Evolutionary conservation across 345 rosid species (phyloP).

Genomic region (Dipteronia dyeriana): DNA sequence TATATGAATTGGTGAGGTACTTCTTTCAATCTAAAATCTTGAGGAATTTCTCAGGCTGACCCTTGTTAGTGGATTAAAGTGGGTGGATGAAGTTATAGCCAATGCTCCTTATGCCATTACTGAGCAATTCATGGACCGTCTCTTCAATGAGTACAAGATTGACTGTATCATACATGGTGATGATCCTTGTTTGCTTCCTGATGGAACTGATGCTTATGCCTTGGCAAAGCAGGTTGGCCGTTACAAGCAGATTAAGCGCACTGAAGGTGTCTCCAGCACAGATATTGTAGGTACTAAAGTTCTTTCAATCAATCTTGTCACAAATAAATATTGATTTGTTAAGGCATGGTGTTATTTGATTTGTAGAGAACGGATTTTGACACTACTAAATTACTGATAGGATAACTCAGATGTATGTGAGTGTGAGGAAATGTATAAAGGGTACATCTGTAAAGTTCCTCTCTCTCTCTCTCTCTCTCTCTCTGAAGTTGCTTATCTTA

Average conservation of each 20-base stretch:
- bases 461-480: not conserved
- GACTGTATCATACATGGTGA: conserved; percentile 95
- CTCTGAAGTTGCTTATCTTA: not conserved
- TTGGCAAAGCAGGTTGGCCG: conserved; percentile 85
- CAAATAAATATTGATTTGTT: not conserved
- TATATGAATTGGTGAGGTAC: not conserved
- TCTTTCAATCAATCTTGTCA: conserved; percentile 18
- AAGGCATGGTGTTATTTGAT: not conserved
- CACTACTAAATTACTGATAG: not conserved
- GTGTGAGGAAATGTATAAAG: not conserved
- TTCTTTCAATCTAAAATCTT: conserved; percentile 22
- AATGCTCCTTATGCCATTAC: conserved; percentile 91
- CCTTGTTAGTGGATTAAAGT: conserved; percentile 87
- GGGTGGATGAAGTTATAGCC: conserved; percentile 95
- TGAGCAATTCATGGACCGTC: conserved; percentile 77
- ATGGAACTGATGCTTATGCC: conserved; percentile 96
- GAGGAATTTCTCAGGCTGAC: conserved; percentile 54
- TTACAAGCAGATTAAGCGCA: conserved; percentile 96
- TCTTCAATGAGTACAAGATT: conserved; percentile 81
- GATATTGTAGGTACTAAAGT: conserved; percentile 86
- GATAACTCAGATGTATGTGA: not conserved
- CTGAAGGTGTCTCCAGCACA: conserved; percentile 98
- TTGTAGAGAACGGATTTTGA: not conserved
- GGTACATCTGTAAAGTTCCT: not conserved
- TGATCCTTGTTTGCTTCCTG: conserved; percentile 94